Evolutionary conservation across 2,329 filamentous ascomycete species (phyloP), one percentile per base, ranked within the genome.

Genomic region (Colletotrichum neosansevieriae): DNA sequence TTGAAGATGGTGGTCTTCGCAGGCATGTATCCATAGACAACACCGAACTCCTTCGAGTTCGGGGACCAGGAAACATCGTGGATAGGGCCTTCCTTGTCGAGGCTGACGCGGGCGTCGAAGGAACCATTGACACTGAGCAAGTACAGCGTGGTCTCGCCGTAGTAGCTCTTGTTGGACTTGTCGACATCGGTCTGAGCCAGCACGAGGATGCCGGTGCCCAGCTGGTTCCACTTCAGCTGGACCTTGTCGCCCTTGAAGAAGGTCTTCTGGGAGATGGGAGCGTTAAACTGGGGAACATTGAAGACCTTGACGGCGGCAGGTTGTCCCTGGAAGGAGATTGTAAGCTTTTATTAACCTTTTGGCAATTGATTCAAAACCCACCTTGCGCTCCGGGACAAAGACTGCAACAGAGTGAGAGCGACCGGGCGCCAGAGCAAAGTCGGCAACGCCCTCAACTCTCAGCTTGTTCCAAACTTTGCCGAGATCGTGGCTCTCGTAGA

Each of bases 201-300:
- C 73, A 98, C 95, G 76, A 99, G 92, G 77, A 98, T 82, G 78
- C 91, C 95, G 42, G 94, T 97, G 60, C 96, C 96, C 70, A 94
- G 86, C 73, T 91, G 89, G 82, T 99, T 99, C 96, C 96, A 99
- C 84, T 98, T 98, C 77, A 99, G 85, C 81, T 98, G 94, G 54
- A 99, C 95, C 85, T 98, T 98, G 85, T 99, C 96, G 71, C 94
- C 94, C 85, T 99, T 99, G 89, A 94, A 99, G 79, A 99, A 99
- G 1, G 92, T 98, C 90, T 99, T 99, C 79, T 98, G 95, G 44
- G 95, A 98, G 57, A 97, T 90, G 4, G 94, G 91, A 60, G 84
- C 84, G 71, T 82, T 87, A 82, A 98, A 98, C 74, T 96, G 87
- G 47, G 96, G 95, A 40, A 98, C 92, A 73, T 95, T 94, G 84